These are phyloP conservation scores for Colletotrichum tropicale DNA, from an alignment of 2,329 filamentous ascomycete genomes.

Conservation along the genomic window DNA sequence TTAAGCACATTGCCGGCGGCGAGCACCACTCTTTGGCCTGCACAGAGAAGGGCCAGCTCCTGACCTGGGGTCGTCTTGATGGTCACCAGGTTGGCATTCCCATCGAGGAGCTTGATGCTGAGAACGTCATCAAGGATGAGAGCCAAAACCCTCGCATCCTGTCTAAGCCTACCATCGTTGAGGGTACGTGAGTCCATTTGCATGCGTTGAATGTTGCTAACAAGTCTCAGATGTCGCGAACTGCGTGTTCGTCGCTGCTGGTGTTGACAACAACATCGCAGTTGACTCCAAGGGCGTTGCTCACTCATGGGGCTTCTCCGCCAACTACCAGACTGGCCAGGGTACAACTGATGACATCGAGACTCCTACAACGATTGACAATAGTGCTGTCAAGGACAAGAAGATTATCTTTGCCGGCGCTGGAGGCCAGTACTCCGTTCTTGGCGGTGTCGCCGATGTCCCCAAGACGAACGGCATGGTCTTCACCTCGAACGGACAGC, in stretches of 20 bases:
- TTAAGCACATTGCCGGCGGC: slow-evolving; percentile 70
- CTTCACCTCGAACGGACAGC: slow-evolving; percentile 13
- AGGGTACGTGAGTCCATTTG: slow-evolving; percentile 43
- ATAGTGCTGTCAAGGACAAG: slow-evolving; percentile 78
- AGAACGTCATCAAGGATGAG: slow-evolving; percentile 68
- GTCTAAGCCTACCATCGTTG: slow-evolving; percentile 65
- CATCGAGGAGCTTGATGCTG: slow-evolving; percentile 56
- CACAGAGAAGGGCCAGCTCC: slow-evolving; percentile 59
- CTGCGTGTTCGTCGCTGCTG: slow-evolving; percentile 65
- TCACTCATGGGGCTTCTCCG: slow-evolving; percentile 82
- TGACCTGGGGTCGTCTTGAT: slow-evolving; percentile 66
- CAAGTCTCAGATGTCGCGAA: slow-evolving; percentile 50
- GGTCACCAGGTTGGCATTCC: slow-evolving; percentile 63
- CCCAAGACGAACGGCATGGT: slow-evolving; percentile 34
- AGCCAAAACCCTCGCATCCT: slow-evolving; percentile 73
- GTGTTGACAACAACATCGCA: slow-evolving; percentile 76
- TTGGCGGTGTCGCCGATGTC: slow-evolving; percentile 48
- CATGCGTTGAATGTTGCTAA: background rate
- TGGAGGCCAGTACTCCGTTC: slow-evolving; percentile 82
- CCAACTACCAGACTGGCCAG: slow-evolving; percentile 80
- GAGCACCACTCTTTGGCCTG: slow-evolving; percentile 76
- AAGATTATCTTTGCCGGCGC: slow-evolving; percentile 79
- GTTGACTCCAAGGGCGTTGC: slow-evolving; percentile 73
- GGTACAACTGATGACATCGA: slow-evolving; percentile 81
- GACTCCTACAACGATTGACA: slow-evolving; percentile 80